Evolutionary conservation across 2,329 filamentous ascomycete species (phyloP), one percentile per base, ranked within the genome.

Genomic region (Periglandula ipomoeae): DNA sequence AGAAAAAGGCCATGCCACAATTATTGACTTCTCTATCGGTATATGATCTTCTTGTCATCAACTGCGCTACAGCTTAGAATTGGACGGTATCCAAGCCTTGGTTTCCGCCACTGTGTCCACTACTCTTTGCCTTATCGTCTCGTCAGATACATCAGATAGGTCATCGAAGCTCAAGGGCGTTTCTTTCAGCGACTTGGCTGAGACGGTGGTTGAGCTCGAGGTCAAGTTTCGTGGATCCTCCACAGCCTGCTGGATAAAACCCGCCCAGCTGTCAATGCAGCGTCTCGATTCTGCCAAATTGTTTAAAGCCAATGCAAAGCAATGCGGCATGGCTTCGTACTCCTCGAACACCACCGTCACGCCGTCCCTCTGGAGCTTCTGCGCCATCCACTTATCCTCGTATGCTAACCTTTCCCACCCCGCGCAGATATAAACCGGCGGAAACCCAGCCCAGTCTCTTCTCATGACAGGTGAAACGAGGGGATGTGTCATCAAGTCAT

Each of bases 251-350:
- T 55, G 65, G 22, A 82, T 74, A 53, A 88, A 89, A 2, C 61
- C 64, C 0, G 76, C 66, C 75, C 81, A 80, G 3, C 69, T 66
- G 13, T 71, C 62, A 50, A 79, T 74, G 56, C 79, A 85, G 43
- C 74, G 70, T 55, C 60, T 66, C 3, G 74, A 66, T 26, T 66
- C 71, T 1, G 69, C 59, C 2, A 73, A 61, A 4, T 66, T 64
- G 2, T 71, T 64, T 48, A 87, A 65, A 1, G 87, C 53, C 53
- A 81, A 58, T 1, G 75, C 78, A 59, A 88, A 91, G 56, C 79
- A 81, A 65, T 90, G 87, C 47, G 87, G 85, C 87, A 91, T 91
- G 3, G 80, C 84, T 62, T 89, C 82, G 61, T 82, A 93, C 65
- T 88, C 79, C 61, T 87, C 79, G 58, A 82, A 85, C 3, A 79